Evolutionary conservation across 495 filamentous ascomycete genomes (phyloP).

Genomic region (Podospora sp.): DNA sequence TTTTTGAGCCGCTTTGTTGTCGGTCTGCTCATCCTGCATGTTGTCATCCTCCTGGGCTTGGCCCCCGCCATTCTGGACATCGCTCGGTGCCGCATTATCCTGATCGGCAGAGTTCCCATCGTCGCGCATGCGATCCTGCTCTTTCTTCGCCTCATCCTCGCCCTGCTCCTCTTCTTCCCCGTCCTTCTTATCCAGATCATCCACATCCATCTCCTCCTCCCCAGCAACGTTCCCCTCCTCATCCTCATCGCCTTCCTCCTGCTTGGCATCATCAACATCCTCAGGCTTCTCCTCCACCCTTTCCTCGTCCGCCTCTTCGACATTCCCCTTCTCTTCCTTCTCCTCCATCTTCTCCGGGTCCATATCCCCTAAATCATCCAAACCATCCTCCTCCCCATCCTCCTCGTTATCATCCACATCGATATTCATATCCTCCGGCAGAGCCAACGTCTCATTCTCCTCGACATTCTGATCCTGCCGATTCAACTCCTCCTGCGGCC

Average conservation of each 20-base stretch:
- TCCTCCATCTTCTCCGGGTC: slow-evolving; percentile 45
- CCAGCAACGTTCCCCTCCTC: slow-evolving; percentile 36
- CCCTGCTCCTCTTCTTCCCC: slow-evolving; percentile 41
- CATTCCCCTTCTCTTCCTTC: slow-evolving; percentile 29
- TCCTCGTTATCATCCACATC: slow-evolving; percentile 56
- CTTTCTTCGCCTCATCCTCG: slow-evolving; percentile 32
- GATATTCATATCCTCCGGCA: slow-evolving; percentile 76
- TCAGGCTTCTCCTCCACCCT: slow-evolving; percentile 30
- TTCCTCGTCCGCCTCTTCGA: slow-evolving; percentile 26
- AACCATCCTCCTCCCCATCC: slow-evolving; percentile 53
- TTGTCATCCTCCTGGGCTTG: slow-evolving; percentile 57
- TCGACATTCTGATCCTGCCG: slow-evolving; percentile 68
- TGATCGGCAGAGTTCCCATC: slow-evolving; percentile 58
- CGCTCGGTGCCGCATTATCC: slow-evolving; percentile 69
- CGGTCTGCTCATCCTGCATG: slow-evolving; percentile 45
- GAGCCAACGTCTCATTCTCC: slow-evolving; percentile 57
- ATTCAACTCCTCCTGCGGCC: slow-evolving; percentile 64
- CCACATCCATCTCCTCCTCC: slow-evolving; percentile 43
- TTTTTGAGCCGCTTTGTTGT: slow-evolving; percentile 49
- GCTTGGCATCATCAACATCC: slow-evolving; percentile 36
- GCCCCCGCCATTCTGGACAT: slow-evolving; percentile 59
- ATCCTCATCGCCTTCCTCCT: slow-evolving; percentile 35
- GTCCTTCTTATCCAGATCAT: slow-evolving; percentile 36
- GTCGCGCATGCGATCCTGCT: slow-evolving; percentile 39
- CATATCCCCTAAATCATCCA: slow-evolving; percentile 58